phyloP scores from a whole-genome alignment of 2,329 filamentous ascomycete genomes.

The Aspergillus fischeri region DNA sequence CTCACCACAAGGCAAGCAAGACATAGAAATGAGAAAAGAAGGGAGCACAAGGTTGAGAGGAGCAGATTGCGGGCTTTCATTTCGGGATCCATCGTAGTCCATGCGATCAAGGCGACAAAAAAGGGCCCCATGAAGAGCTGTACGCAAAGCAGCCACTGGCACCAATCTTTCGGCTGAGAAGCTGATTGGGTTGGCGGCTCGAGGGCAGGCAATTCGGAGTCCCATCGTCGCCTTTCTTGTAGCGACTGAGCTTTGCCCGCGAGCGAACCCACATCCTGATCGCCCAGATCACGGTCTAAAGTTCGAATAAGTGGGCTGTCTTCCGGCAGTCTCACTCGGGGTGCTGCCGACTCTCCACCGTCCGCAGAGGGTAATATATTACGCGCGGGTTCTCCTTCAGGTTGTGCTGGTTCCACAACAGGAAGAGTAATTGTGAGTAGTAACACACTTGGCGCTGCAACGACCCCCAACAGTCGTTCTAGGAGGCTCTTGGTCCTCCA shows the following conservation, averaged over 20 bases:
- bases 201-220: slow-evolving; percentile 39
- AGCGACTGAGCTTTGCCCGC: slow-evolving; percentile 16
- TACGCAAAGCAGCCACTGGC: slow-evolving; percentile 79
- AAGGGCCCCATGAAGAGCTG: slow-evolving; percentile 85
- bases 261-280: slow-evolving; percentile 6
- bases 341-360: slow-evolving; percentile 14
- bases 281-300: slow-evolving; percentile 10
- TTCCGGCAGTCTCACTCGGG: slow-evolving; percentile 31
- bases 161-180: slow-evolving; percentile 61
- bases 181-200: slow-evolving; percentile 17
- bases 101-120: slow-evolving; percentile 74
- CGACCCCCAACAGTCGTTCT: slow-evolving; percentile 74
- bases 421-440: slow-evolving; percentile 85
- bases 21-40: slow-evolving; percentile 64
- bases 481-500: slow-evolving; percentile 81
- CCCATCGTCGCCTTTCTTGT: slow-evolving; percentile 22
- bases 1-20: slow-evolving; percentile 64
- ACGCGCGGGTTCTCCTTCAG: slow-evolving; percentile 44
- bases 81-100: slow-evolving; percentile 54
- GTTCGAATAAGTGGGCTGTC: slow-evolving; percentile 33
- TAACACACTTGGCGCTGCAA: slow-evolving; percentile 87
- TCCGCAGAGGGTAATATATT: slow-evolving; percentile 22
- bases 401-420: slow-evolving; percentile 69
- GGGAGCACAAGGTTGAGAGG: slow-evolving; percentile 57
- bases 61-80: slow-evolving; percentile 51